Percentiles rank a stretch among this genome's conserved stretches.
Conservation (phyloP, 139 green algal species). For the Volvox africanus region DNA sequence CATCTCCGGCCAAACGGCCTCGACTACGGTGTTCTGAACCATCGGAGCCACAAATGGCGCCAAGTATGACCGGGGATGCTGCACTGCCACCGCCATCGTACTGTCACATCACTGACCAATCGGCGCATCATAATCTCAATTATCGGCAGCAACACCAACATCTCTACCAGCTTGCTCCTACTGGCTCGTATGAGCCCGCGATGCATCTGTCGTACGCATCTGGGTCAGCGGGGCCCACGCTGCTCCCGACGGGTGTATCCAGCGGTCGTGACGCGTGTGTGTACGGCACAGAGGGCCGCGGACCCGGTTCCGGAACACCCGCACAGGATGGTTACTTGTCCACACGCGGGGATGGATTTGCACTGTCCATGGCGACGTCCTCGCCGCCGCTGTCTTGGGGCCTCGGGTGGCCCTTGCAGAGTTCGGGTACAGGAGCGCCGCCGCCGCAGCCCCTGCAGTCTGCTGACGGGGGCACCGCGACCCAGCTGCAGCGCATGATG, state of each 20-base stretch:
- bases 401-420: neutral
- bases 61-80: neutral
- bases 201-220: neutral
- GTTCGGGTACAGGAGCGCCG: neutral
- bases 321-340: neutral
- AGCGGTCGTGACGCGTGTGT: neutral
- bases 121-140: too few relatives aligned
- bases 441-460: neutral
- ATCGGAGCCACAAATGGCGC: too few relatives aligned
- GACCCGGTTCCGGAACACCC: neutral
- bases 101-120: too few relatives aligned
- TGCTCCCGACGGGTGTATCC: too few relatives aligned
- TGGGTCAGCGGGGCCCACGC: neutral
- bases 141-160: neutral
- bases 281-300: neutral
- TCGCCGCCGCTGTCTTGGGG: neutral
- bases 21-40: too few relatives aligned
- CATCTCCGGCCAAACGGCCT: too few relatives aligned
- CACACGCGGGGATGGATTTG: neutral
- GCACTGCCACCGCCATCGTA: too few relatives aligned
- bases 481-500: too few relatives aligned
- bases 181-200: neutral
- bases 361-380: neutral
- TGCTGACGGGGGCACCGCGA: too few relatives aligned
- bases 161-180: neutral